These are phyloP conservation scores for Phialophora tarda DNA, from an alignment of 2,329 filamentous ascomycete genomes.

Conservation along the genomic window DNA sequence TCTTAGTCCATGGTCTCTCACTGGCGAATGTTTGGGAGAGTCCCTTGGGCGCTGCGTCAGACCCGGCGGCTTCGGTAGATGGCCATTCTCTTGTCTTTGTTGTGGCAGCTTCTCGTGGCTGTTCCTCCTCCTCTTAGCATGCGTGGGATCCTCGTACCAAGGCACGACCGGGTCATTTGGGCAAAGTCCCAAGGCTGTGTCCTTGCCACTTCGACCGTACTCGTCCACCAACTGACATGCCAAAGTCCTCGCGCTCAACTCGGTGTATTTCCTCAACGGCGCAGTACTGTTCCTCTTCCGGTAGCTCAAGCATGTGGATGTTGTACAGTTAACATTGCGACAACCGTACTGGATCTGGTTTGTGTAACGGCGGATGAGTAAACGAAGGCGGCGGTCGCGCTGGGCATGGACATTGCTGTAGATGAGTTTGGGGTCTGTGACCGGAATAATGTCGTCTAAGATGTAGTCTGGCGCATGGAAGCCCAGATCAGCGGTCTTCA, in stretches of 20 bases:
- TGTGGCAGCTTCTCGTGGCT: slow-evolving; percentile 24
- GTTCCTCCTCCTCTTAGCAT: slow-evolving; percentile 29
- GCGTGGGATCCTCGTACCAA: slow-evolving; percentile 36
- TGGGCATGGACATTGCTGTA: slow-evolving; percentile 31
- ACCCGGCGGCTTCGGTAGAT: slow-evolving; percentile 7
- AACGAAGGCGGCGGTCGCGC: slow-evolving; percentile 38
- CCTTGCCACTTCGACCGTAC: slow-evolving; percentile 54
- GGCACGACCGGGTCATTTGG: slow-evolving; percentile 38
- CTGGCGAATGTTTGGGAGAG: slow-evolving; percentile 1
- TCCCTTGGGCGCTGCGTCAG: slow-evolving; percentile 19
- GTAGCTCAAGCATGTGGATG: slow-evolving; percentile 79
- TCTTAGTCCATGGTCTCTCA: slow-evolving; percentile 14
- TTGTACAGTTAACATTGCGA: slow-evolving; percentile 69
- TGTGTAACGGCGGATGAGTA: slow-evolving; percentile 60
- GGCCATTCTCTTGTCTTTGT: slow-evolving; percentile 22
- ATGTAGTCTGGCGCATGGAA: slow-evolving; percentile 31
- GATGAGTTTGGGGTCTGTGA: slow-evolving; percentile 28
- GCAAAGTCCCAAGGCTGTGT: slow-evolving; percentile 50
- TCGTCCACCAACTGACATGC: slow-evolving; percentile 81
- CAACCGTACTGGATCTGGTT: slow-evolving; percentile 84
- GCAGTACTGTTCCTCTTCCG: slow-evolving; percentile 70
- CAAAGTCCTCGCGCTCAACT: slow-evolving; percentile 79
- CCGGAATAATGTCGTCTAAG: slow-evolving; percentile 31
- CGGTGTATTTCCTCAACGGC: slow-evolving; percentile 78
- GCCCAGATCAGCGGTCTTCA: slow-evolving; percentile 27